phyloP scores from a whole-genome alignment of 805 yeast genomes.

The Pichia eremophila region DNA sequence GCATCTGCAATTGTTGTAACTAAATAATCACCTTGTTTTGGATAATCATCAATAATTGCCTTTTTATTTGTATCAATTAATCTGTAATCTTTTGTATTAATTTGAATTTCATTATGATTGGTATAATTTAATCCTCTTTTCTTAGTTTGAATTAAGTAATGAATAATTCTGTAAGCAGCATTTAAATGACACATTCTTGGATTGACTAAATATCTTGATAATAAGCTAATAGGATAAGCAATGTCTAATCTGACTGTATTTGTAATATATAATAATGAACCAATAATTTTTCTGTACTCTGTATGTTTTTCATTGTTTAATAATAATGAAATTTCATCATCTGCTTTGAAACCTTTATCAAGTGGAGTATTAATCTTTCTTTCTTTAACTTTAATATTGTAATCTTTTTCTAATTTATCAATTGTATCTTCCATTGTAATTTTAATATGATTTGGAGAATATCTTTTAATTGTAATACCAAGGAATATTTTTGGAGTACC shows the following conservation, averaged over 20 bases:
- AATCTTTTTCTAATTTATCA: not conserved
- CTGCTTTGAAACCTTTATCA: not conserved
- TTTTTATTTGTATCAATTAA: constrained; percentile 1
- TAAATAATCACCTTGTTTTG: not conserved
- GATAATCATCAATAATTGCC: not conserved
- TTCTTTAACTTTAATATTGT: not conserved
- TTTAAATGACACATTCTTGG: constrained; percentile 3
- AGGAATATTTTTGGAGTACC: not conserved
- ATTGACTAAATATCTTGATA: not conserved
- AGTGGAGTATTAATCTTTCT: no score
- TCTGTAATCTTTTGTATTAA: constrained; percentile 5
- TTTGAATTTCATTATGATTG: no score
- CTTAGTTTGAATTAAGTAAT: constrained; percentile 2
- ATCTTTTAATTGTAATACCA: not conserved
- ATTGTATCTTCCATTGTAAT: no score
- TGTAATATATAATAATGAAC: constrained; percentile 3
- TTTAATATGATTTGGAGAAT: no score
- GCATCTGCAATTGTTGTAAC: constrained; percentile 2
- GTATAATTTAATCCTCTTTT: not conserved
- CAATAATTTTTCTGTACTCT: constrained; percentile 1
- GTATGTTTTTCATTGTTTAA: not conserved
- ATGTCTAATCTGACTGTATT: constrained; percentile 7
- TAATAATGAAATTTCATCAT: not conserved
- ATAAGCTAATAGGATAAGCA: not conserved
- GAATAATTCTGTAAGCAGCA: constrained; percentile 1